Base-by-base conservation (phyloP, 148 eudicot genomes). In the Vaccinium macrocarpon region DNA sequence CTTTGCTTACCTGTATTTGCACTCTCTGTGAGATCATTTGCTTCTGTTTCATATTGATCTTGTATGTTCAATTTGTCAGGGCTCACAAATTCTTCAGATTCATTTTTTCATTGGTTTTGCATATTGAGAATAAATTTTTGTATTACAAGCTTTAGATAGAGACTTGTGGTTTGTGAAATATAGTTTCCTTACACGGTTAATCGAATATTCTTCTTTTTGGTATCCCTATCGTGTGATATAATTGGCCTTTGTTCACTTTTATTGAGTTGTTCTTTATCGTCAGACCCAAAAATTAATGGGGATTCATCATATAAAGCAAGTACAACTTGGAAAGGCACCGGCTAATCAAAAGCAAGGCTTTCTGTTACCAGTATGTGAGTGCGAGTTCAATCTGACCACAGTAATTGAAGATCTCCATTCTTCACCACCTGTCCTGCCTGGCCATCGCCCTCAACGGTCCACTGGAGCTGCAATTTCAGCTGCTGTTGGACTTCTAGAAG, bases 381-480 rank as follows among this genome's bases (percentile, higher is more conserved):
- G 95, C 82, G 98, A 96, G 89, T 96, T 96, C 88, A 91, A 79
- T 80, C 75, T 96, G 83, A 91, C 93, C 18, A 77, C 94, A 49
- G 90, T 94, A 86, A 92, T 96, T 52, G 99, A 96, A 84, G 99
- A 96, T 66, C 85, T 96, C 66, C 91, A 79, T 79, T 86, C 91
- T 89, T 91, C 94, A 73, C 86, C 90, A 53, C 86, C 48, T 35
- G 71, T 86, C 80, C 78, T 49, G 51, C 86, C 91, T 70, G 95
- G 94, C 19, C 90, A 89, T 84, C 97, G 99, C 46, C 95, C 95
- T 86, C 83, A 84, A 61, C 94, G 99, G 83, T 93, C 91, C 79
- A 94, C 98, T 0, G 99, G 99, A 53, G 87, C 91, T 53, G 98
- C 98, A 66, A 92, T 96, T 89, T 92, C 95, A 80, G 99, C 93